Conservation (phyloP, 2,329 filamentous ascomycete genomes). For the Fusarium anguioides region DNA sequence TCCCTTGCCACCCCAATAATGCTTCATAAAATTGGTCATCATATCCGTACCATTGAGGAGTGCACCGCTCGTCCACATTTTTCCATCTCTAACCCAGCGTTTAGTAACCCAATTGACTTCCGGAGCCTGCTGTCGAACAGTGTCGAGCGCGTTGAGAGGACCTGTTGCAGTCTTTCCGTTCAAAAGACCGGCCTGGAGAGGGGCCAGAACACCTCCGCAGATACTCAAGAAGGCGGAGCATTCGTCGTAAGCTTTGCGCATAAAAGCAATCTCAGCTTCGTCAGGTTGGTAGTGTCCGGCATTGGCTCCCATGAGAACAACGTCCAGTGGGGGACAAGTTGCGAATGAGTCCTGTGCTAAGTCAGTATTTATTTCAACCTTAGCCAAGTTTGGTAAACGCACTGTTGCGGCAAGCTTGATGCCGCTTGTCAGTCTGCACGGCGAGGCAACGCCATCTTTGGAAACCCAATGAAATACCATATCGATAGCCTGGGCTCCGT, state of each 20-base stretch:
- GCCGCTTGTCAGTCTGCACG: slow-evolving; percentile 40
- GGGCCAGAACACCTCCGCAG: slow-evolving; percentile 52
- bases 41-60: slow-evolving; percentile 52
- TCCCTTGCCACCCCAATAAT: slow-evolving; percentile 46
- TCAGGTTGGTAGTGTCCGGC: slow-evolving; percentile 43
- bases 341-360: slow-evolving; percentile 52
- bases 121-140: slow-evolving; percentile 45
- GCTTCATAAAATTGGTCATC: slow-evolving; percentile 46
- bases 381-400: not conserved
- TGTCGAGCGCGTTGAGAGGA: slow-evolving; percentile 46
- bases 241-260: slow-evolving; percentile 50
- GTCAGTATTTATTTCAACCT: too few species aligned
- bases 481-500: slow-evolving; percentile 42
- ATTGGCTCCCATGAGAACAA: slow-evolving; percentile 55
- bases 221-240: slow-evolving; percentile 54
- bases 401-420: slow-evolving; percentile 49
- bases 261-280: slow-evolving; percentile 51
- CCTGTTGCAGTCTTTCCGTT: slow-evolving; percentile 53
- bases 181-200: slow-evolving; percentile 51
- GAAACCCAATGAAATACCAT: slow-evolving; percentile 52
- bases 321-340: slow-evolving; percentile 54
- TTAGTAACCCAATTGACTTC: slow-evolving; percentile 53
- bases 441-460: slow-evolving; percentile 29
- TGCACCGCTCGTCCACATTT: slow-evolving; percentile 52
- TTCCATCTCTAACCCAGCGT: slow-evolving; percentile 51